Percentiles rank a stretch among this genome's conserved stretches.
Conservation (phyloP, 2,329 filamentous ascomycete species). For the Calycina marina region DNA sequence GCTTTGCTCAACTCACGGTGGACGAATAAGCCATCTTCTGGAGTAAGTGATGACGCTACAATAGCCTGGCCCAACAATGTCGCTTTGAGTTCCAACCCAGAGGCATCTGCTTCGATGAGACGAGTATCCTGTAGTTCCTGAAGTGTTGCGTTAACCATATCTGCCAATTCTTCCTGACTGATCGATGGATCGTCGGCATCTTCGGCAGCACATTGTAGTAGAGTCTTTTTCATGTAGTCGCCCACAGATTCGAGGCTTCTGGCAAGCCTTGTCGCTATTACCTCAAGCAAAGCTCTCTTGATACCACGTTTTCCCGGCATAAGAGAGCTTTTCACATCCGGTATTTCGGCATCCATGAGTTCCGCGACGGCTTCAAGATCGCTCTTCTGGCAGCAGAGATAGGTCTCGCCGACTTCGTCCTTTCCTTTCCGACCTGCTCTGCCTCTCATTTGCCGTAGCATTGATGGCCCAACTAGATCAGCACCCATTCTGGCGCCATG, state of each 20-base stretch:
- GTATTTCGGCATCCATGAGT: conserved; percentile 58
- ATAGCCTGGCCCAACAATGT: conserved; percentile 56
- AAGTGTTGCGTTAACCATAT: conserved; percentile 43
- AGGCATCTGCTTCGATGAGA: conserved; percentile 35
- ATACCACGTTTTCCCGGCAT: conserved; percentile 52
- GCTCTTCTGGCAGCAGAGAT: conserved; percentile 53
- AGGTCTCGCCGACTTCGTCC: conserved; percentile 63
- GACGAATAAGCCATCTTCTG: conserved; percentile 61
- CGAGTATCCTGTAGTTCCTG: conserved; percentile 38
- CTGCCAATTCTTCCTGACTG: conserved; percentile 32
- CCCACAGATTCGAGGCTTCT: conserved; percentile 48
- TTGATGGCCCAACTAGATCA: conserved; percentile 61
- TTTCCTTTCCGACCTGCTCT: conserved; percentile 67
- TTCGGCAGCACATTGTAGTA: conserved; percentile 31
- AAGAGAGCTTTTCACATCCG: conserved; percentile 53
- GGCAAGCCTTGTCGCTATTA: conserved; percentile 52
- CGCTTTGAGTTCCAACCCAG: conserved; percentile 37
- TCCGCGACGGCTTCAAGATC: conserved; percentile 58
- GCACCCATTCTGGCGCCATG: conserved; percentile 64
- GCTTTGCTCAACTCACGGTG: conserved; percentile 53
- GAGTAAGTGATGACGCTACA: conserved; percentile 57
- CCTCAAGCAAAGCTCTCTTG: conserved; percentile 58
- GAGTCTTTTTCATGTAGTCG: conserved; percentile 54
- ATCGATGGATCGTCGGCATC: conserved; percentile 29
- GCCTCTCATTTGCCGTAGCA: conserved; percentile 71